Percentiles rank a stretch among this genome's conserved stretches.
These are phyloP conservation scores for Wickerhamiella australiensis DNA, from an alignment of 805 yeast genomes.

Conservation along the genomic window DNA sequence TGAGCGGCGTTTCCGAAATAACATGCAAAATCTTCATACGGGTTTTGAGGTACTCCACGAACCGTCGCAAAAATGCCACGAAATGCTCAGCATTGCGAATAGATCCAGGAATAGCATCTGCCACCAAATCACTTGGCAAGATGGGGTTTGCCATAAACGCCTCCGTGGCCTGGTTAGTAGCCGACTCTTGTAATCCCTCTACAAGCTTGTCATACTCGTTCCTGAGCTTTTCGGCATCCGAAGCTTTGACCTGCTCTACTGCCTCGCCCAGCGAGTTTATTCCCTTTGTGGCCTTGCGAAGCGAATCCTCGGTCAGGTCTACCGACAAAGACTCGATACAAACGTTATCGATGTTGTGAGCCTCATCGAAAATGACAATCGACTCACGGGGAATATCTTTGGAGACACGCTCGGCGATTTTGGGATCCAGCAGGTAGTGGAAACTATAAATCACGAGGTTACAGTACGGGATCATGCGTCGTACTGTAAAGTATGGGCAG, in stretches of 20 bases:
- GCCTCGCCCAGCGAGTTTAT: conserved; percentile 66
- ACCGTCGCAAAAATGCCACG: conserved; percentile 79
- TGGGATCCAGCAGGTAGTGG: conserved; percentile 92
- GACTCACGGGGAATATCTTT: conserved; percentile 83
- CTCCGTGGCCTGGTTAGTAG: conserved; percentile 48
- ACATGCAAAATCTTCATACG: conserved; percentile 97
- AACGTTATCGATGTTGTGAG: conserved; percentile 96
- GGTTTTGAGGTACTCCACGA: conserved; percentile 87
- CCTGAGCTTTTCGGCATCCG: conserved; percentile 73
- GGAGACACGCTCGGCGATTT: conserved; percentile 91
- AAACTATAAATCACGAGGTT: conserved; percentile 91
- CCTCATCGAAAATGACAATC: conserved; percentile 94
- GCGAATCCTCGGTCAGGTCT: conserved; percentile 80
- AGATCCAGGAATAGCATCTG: conserved; percentile 95
- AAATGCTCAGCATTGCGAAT: conserved; percentile 96
- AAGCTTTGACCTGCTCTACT: conserved; percentile 71
- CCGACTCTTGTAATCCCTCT: conserved; percentile 76
- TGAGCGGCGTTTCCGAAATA: conserved; percentile 92
- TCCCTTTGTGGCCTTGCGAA: conserved; percentile 78
- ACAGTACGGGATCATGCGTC: conserved; percentile 90
- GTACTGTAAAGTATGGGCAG: conserved; percentile 94
- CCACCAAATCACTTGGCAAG: conserved; percentile 68
- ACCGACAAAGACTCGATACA: conserved; percentile 91
- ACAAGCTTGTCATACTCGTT: conserved; percentile 87
- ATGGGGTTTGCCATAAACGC: conserved; percentile 78